A percentile compares a stretch with the other conserved stretches of the same genome.
These are phyloP conservation scores for Discostella pseudostelligera DNA, from an alignment of 108 stramenopile genomes.

Conservation along the genomic window DNA sequence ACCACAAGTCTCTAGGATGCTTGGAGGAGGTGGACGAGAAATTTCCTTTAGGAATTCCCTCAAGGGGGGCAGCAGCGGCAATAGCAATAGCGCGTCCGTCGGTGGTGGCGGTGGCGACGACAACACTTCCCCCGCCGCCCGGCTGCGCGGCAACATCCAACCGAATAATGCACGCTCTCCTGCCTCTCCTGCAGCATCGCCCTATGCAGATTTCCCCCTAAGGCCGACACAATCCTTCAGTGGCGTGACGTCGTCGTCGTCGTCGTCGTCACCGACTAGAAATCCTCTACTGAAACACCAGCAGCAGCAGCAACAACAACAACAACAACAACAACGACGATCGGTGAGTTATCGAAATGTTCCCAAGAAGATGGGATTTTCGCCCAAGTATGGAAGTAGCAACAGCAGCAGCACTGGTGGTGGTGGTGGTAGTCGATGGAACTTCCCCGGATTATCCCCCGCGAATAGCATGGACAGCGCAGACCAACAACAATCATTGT, in stretches of 20 bases:
- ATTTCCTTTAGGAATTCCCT: slow-evolving; percentile 28
- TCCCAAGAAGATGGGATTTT: neutral
- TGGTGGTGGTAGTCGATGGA: slow-evolving; percentile 16
- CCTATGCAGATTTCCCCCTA: neutral
- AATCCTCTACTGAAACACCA: neutral
- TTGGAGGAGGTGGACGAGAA: slow-evolving; percentile 1
- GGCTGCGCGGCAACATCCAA: neutral
- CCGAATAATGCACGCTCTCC: too few species aligned
- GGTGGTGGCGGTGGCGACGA: neutral
- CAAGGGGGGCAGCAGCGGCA: slow-evolving; percentile 1
- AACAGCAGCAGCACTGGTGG: slow-evolving; percentile 13
- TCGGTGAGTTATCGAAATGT: slow-evolving; percentile 1
- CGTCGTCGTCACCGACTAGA: neutral
- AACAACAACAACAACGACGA: slow-evolving; percentile 4
- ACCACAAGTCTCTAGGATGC: too few species aligned
- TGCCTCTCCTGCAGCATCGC: neutral
- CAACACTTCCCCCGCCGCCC: slow-evolving; percentile 6
- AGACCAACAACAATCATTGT: neutral
- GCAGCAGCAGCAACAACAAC: slow-evolving; percentile 3
- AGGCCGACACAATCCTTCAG: neutral
- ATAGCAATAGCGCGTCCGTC: too few species aligned
- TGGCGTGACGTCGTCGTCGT: slow-evolving; percentile 1
- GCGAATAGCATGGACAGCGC: neutral
- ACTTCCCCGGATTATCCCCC: neutral
- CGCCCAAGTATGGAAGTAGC: neutral